Evolutionary conservation across 768 basidiomycete species (phyloP).

Genomic region (Suillus subaureus): DNA sequence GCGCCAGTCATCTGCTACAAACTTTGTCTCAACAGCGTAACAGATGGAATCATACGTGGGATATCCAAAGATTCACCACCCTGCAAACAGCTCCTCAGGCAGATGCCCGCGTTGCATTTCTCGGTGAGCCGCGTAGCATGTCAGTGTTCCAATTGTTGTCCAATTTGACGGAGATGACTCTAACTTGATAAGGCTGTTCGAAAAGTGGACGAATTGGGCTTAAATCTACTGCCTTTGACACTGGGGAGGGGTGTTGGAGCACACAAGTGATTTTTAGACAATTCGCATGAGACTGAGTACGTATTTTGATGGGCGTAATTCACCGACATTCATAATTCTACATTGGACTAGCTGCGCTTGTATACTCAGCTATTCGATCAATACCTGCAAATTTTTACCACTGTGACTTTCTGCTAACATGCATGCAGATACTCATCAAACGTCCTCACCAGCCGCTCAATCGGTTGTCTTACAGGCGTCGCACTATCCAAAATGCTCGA

Average conservation of each 20-base stretch:
- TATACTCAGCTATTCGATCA: neutral
- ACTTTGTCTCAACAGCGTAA: neutral
- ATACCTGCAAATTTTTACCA: too few species aligned
- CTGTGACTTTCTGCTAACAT: neutral
- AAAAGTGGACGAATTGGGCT: neutral
- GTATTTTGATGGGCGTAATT: neutral
- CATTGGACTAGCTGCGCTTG: neutral
- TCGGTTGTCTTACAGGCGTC: constrained; percentile 11
- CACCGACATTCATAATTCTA: neutral
- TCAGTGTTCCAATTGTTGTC: neutral
- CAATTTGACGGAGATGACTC: neutral
- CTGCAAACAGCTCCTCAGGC: neutral
- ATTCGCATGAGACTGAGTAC: neutral
- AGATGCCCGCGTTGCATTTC: too few species aligned
- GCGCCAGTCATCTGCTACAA: neutral
- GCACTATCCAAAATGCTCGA: constrained; percentile 12
- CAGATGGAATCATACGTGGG: neutral
- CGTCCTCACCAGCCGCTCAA: constrained; percentile 14
- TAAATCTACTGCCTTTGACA: neutral
- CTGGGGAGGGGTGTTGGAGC: neutral
- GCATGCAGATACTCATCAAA: constrained; percentile 20
- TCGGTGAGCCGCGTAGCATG: too few species aligned
- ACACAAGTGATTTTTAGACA: neutral
- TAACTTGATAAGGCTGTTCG: neutral
- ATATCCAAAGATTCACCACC: neutral